Conservation (phyloP, 2,329 filamentous ascomycete species). For the Pyrenochaeta sp. region DNA sequence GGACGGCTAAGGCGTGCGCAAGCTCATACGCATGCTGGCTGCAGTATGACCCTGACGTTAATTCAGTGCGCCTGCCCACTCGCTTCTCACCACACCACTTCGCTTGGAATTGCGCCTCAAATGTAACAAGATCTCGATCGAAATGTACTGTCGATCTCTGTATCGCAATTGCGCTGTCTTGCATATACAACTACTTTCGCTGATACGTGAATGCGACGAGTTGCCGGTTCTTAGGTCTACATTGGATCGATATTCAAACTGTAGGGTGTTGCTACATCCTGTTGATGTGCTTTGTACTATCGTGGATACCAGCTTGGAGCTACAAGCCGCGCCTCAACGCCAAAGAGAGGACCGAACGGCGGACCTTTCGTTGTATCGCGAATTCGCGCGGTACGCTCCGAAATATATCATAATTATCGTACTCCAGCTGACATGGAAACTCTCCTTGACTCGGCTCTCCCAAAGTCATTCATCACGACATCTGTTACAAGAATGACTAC, state of each 20-base stretch:
- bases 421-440: neutral
- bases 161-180: neutral
- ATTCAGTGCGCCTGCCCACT: constrained; percentile 6
- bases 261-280: constrained; percentile 7
- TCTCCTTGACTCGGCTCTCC: neutral
- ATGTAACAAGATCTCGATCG: neutral
- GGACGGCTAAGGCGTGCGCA: constrained; percentile 10
- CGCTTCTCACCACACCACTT: constrained; percentile 11
- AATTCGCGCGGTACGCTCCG: constrained; percentile 14
- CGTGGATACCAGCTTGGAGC: constrained; percentile 3
- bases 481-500: neutral
- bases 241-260: constrained; percentile 6
- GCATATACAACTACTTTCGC: neutral
- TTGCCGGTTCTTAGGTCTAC: neutral
- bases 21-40: constrained; percentile 10
- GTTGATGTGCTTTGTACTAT: constrained; percentile 11
- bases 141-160: constrained; percentile 4
- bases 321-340: constrained; percentile 8
- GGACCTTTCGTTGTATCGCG: constrained; percentile 10
- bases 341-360: constrained; percentile 12
- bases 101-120: constrained; percentile 1
- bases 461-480: constrained; percentile 2
- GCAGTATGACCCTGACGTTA: constrained; percentile 12
- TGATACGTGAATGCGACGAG: neutral
- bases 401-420: neutral